Base-by-base conservation (phyloP, 2,329 filamentous ascomycete genomes). In the Verticillium klebahnii region DNA sequence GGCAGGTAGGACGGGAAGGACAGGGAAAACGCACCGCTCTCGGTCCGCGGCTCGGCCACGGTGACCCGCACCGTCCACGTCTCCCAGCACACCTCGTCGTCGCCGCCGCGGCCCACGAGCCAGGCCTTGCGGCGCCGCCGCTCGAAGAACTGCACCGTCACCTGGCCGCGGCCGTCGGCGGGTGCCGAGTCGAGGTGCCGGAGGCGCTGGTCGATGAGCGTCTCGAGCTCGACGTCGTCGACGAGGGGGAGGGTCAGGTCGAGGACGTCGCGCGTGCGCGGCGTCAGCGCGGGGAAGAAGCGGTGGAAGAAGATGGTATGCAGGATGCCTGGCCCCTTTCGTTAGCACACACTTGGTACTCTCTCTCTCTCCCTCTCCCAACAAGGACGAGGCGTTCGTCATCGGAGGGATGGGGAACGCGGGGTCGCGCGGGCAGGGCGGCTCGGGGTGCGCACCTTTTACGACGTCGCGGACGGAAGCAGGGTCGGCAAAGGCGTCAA, bases 241-340 rank as follows among this genome's bases (percentile, higher is more conserved):
- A 98, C 90, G 70, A 91, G 91, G 59, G 95, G 93, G 32, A 98
- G 86, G 37, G 92, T 93, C 64, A 97, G 85, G 76, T 96, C 93
- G 67, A 97, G 88, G 66, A 97, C 88, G 72, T 97, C 93, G 78
- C 92, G 89, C 66, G 92, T 93, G 66, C 87, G 85, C 6, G 95
- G 94, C 52, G 86, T 82, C 69, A 97, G 85, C 62, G 92, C 89
- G 62, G 92, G 92, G 82, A 98, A 97, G 85, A 94, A 96, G 72
- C 95, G 90, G 80, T 97, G 93, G 84, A 98, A 98, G 86, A 98
- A 99, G 75, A 98, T 97, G 58, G 93, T 96, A 76, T 97, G 93
- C 58, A 98, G 85, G 74, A 97, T 91, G 66, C 91, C 94, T 96
- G 34, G 2, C 2, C 25, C 25, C 4, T 9, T 14, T 36, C 34